Evolutionary conservation across 73 alveolate genomes (phyloP), one percentile per base, ranked within the genome.

Genomic region (Tetrahymena elliotti): DNA sequence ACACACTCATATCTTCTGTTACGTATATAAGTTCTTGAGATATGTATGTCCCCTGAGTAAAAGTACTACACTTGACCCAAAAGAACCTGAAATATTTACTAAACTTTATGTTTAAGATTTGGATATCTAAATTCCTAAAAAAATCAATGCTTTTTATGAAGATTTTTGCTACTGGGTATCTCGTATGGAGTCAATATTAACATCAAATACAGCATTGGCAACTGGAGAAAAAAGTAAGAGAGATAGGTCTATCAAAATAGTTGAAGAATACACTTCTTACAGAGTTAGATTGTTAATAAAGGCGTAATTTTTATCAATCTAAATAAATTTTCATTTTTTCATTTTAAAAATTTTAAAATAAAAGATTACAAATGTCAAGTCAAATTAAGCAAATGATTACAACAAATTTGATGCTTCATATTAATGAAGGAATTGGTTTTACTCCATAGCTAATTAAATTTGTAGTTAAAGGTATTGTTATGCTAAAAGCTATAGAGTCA

Each of bases 61-160:
- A 96, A 97, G 96, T 84, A 93, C 98, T 31, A 39, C 83, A 33
- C 94, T 96, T 47, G 99, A 98, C 47, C 99, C 99, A 8, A 98
- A 98, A 93, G 99, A 98, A 52, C 97, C 97, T 13, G 94, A 93
- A 13, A 37, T 12, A 18, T 93, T 94, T 53, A 83, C 95, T 92
- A 82, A 83, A 13, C 33, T 12, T 27, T 96, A 83, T 53, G 47
- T 96, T 33, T 38, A 83, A 52, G 95, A 94, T 84, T 96, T 95
- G 38, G 96, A 95, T 93, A 84, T 41, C 3, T 38, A 93, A 52
- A 93, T 96, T 84, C 68, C 84, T 18, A 52, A 82, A 37, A 35
- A 47, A n/a, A 38, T 96, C 24, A 93, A 95, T 83, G 41, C 93
- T 18, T 92, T 52, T 88, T 95, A 93, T 94, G 83, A 38, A 9